phyloP scores from a whole-genome alignment of 2,329 filamentous ascomycete species.

The Didymella keratinophila region DNA sequence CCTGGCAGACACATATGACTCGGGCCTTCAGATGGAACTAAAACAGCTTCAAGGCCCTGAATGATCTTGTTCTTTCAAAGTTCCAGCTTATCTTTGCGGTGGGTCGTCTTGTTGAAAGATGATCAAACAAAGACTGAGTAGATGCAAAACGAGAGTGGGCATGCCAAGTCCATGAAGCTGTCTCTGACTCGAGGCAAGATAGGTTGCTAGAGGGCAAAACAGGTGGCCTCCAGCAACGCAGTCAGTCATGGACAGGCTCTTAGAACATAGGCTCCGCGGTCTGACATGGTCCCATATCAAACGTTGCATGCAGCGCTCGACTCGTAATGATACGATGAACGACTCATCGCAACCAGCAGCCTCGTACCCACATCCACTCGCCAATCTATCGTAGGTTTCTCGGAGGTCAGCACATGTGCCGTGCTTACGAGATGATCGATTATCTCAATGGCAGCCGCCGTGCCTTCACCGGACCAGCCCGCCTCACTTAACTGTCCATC shows the following conservation, averaged over 20 bases:
- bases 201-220: not conserved
- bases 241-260: not conserved
- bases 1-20: no score
- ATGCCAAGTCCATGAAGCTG: not conserved
- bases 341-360: not conserved
- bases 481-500: not conserved
- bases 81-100: no score
- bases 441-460: not conserved
- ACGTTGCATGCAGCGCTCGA: not conserved
- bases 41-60: no score
- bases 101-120: no score
- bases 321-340: not conserved
- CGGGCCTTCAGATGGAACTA: no score
- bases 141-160: not conserved
- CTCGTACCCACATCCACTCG: not conserved
- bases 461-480: not conserved
- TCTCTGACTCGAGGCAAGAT: not conserved
- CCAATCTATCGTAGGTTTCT: conserved; percentile 1
- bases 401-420: not conserved
- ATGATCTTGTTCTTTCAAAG: no score
- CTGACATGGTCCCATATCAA: not conserved
- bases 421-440: not conserved
- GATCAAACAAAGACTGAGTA: no score
- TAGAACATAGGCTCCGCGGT: not conserved
- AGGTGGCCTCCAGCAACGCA: not conserved